Conservation (phyloP, 192 early-diverging fungal genomes). For the Rhizophagus clarus region DNA sequence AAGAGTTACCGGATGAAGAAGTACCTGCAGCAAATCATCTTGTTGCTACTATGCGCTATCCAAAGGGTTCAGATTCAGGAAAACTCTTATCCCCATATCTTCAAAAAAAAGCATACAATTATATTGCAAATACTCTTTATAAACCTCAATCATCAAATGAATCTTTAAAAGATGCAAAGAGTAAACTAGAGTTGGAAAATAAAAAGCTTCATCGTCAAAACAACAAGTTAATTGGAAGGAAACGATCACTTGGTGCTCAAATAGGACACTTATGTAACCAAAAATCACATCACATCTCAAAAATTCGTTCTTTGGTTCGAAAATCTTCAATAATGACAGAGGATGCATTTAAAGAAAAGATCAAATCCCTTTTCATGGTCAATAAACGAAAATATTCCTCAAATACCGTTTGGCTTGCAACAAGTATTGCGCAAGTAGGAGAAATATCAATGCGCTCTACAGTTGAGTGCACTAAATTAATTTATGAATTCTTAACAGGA, state of each 20-base stretch:
- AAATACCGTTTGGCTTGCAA: neutral
- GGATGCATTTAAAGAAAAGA: neutral
- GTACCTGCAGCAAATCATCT: neutral
- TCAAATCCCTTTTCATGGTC: neutral
- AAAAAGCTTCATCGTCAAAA: neutral
- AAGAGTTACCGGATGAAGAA: neutral
- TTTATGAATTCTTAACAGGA: slow-evolving; percentile 1
- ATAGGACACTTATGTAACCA: neutral
- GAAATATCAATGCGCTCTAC: neutral
- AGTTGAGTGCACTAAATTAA: neutral
- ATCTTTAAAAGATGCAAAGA: too few species aligned
- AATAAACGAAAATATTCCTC: neutral
- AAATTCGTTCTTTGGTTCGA: neutral
- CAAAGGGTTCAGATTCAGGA: neutral
- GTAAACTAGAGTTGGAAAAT: neutral
- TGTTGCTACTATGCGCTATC: neutral
- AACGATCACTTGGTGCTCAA: neutral
- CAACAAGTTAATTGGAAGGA: neutral
- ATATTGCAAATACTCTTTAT: neutral
- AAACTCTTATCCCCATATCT: neutral
- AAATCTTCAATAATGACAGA: neutral
- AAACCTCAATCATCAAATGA: neutral
- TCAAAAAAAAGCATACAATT: too few species aligned
- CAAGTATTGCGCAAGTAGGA: neutral
- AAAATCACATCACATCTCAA: neutral